Evolutionary conservation across 192 early-diverging fungal genomes (phyloP), one percentile per base, ranked within the genome.

Genomic region (Umbelopsis isabellina): DNA sequence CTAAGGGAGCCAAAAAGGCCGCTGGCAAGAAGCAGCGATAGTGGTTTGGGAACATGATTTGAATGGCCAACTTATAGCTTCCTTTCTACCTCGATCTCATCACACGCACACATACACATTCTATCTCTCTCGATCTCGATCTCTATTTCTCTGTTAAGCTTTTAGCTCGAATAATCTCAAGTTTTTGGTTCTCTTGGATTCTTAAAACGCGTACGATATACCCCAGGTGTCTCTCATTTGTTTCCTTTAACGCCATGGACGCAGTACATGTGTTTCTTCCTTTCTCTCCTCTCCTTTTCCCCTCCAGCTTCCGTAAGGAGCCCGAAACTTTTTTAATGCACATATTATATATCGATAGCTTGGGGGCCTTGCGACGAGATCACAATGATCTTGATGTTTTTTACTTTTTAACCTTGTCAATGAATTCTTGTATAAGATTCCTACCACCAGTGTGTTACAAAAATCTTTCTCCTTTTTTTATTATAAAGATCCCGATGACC

Each of bases 11-110:
- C 18, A 61, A 18, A 35, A 61, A 61, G 18, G 27, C 55, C 3
- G 55, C 55, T 61, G 55, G 55, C 55, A 61, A 61, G 16, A 61
- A 61, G 27, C 55, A 61, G 33, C 55, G 55, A 61, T 53, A 53
- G 51, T 53, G n/a, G 22, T 2, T 61, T n/a, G 27, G 27, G 27
- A 30, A 30, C 27, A 30, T 30, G 27, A 30, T 30, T 30, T 30
- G 27, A 30, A 30, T 3, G 27, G 27, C 27, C 27, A 30, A 30
- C 3, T 30, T 58, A 58, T 58, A 58, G 30, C 53, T 58, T 30
- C 27, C 27, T 30, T 30, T 30, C 27, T 3, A 30, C 1, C 27
- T 30, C 27, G 27, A 30, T 2, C 27, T 2, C 27, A 30, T 30
- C 27, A 30, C 27, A 30, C 27, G 27, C 27, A 30, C 27, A 30